Evolutionary conservation across 225 moss, liverwort and hornwort genomes (phyloP).

Genomic region (Polytrichum commune): DNA sequence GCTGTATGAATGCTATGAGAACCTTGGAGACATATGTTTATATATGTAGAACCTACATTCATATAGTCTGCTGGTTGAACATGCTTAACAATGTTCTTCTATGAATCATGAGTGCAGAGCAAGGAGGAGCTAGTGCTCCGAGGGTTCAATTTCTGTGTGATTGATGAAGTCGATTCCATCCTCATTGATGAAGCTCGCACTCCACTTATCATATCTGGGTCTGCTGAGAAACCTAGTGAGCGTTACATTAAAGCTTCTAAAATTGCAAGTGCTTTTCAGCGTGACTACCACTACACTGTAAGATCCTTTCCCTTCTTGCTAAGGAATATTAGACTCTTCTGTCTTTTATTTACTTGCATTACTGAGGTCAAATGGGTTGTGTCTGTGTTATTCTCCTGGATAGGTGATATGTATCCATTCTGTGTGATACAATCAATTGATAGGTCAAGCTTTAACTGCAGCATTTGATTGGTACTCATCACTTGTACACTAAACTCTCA

Average conservation of each 20-base stretch:
- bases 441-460: too few relatives aligned
- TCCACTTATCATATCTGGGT: slow-evolving; percentile 92
- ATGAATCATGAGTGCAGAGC: slow-evolving; percentile 45
- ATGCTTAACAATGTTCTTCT: background rate
- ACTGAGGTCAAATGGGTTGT: too few relatives aligned
- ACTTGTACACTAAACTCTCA: too few relatives aligned
- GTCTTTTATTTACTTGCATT: too few relatives aligned
- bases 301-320: slow-evolving; percentile 9
- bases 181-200: slow-evolving; percentile 97
- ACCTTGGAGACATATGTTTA: too few relatives aligned
- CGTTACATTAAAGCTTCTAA: slow-evolving; percentile 91
- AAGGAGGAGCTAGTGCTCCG: slow-evolving; percentile 91
- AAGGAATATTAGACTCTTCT: background rate
- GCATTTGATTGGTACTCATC: too few relatives aligned
- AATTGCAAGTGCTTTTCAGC: slow-evolving; percentile 80
- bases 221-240: slow-evolving; percentile 96
- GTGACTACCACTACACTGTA: slow-evolving; percentile 92
- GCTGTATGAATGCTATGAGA: too few relatives aligned
- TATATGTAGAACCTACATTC: too few relatives aligned
- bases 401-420: too few relatives aligned
- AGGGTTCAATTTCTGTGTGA: slow-evolving; percentile 93
- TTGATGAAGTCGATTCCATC: slow-evolving; percentile 97
- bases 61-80: too few relatives aligned
- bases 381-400: background rate
- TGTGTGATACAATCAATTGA: too few relatives aligned